Conservation (phyloP, 2,329 filamentous ascomycete species). For the Xylaria sp. region DNA sequence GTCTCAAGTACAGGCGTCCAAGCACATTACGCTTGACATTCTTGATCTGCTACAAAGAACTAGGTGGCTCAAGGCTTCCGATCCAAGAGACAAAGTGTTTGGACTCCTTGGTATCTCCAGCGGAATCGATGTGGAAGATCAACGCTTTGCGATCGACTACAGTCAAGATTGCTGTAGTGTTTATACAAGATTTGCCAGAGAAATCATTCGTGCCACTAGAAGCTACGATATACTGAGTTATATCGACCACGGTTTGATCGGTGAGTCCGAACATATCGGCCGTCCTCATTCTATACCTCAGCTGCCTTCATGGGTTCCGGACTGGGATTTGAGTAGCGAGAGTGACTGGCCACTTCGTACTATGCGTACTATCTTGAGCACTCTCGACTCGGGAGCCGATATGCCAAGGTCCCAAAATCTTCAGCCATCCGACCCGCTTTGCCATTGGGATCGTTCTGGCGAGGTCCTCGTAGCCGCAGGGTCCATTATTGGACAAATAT, state of each 20-base stretch:
- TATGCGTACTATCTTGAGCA: slow-evolving; percentile 4
- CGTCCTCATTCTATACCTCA: neutral
- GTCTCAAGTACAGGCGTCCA: neutral
- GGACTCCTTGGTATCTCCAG: neutral
- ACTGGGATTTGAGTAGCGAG: neutral
- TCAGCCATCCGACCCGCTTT: neutral
- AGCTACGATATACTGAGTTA: slow-evolving; percentile 11
- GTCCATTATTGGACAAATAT: neutral
- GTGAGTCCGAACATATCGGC: neutral
- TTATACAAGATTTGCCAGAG: slow-evolving; percentile 8
- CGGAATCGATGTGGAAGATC: slow-evolving; percentile 10
- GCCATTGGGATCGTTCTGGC: neutral
- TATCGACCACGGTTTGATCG: neutral
- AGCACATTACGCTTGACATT: slow-evolving; percentile 3
- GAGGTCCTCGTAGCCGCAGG: neutral
- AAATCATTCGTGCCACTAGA: neutral
- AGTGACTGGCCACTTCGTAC: neutral
- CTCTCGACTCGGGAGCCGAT: neutral
- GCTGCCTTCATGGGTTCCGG: slow-evolving; percentile 1
- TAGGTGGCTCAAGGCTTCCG: slow-evolving; percentile 1
- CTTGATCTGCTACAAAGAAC: slow-evolving; percentile 8
- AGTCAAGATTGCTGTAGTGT: neutral
- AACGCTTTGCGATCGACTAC: slow-evolving; percentile 12
- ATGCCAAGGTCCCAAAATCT: neutral
- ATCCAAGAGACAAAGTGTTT: slow-evolving; percentile 22